Percentiles rank a stretch among this genome's conserved stretches.
Evolutionary conservation across 805 yeast species (phyloP).

Genomic region (Saccharomycodes ludwigii): DNA sequence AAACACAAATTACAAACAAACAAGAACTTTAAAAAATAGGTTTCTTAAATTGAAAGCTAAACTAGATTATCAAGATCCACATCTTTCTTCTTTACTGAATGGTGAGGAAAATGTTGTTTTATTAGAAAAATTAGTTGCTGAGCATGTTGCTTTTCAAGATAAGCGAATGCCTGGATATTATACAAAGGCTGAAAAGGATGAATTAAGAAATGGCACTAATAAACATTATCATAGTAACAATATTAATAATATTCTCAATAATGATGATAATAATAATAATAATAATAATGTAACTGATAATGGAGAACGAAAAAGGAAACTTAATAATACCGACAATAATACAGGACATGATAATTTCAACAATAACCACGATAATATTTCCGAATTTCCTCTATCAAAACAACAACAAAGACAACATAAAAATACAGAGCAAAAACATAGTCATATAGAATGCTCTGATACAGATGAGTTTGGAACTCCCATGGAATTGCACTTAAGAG

Average conservation of each 20-base stretch:
- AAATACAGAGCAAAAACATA: no score
- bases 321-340: no score
- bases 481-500: no score
- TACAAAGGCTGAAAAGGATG: neutral
- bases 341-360: no score
- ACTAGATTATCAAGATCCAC: conserved; percentile 6
- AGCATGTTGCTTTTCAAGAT: conserved; percentile 3
- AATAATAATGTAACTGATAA: no score
- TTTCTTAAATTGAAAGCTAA: conserved; percentile 16
- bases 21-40: conserved; percentile 19
- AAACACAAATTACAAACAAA: conserved; percentile 16
- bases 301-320: no score
- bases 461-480: no score
- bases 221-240: neutral
- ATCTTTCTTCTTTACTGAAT: no score
- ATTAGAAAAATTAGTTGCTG: conserved; percentile 7
- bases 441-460: no score
- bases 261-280: neutral
- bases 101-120: conserved; percentile 9
- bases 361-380: no score
- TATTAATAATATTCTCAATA: neutral
- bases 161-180: conserved; percentile 1
- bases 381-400: no score
- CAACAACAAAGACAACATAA: no score
- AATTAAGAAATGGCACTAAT: neutral